Base-by-base conservation (phyloP, 208 protist genomes). In the Trypanosomatidae sp. region DNA sequence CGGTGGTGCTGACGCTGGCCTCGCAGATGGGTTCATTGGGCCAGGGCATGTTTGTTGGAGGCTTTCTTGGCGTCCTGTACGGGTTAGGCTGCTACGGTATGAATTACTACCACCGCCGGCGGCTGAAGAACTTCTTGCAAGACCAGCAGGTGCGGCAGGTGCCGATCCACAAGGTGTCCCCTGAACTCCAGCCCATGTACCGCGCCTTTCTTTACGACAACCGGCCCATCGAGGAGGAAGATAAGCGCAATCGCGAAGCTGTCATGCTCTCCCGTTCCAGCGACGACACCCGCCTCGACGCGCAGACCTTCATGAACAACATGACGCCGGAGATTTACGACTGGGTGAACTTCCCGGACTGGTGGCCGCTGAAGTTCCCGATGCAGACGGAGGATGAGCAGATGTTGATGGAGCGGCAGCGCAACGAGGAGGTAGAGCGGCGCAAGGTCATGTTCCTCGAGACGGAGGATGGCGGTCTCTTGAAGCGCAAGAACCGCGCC, bases 281-380 rank as follows among this genome's bases (percentile, higher is more conserved):
- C 19, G 81, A 83, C 12, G 85, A 94, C 58, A 83, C 78, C 28
- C 87, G 90, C 0, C 78, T 97, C 10, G 90, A 94, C 71, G 92
- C 92, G 13, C 78, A 91, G 53, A 82, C 83, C 1, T 90, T 95
- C 66, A 84, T 95, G 78, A 64, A 82, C 69, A 88, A 95, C 79
- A 93, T 93, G 88, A 86, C 82, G n/a, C 90, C 92, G n/a, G 88
- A 95, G 73, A 73, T 95, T 39, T 93, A 82, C 58, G 87, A 94
- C 59, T 95, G 92, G 90, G 90, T 97, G 6, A 94, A 92, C 77
- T 97, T 97, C 58, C 92, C 92, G 3, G 87, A 94, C 59, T 97
- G 92, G 90, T 97, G 92, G 92, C 92, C 92, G 39, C 70, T 97
- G 47, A 94, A 94, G 80, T 84, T 74, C 67, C 87, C 89, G 3